These are phyloP conservation scores for Xylaria venustula DNA, from an alignment of 495 filamentous ascomycete species.

Conservation along the genomic window DNA sequence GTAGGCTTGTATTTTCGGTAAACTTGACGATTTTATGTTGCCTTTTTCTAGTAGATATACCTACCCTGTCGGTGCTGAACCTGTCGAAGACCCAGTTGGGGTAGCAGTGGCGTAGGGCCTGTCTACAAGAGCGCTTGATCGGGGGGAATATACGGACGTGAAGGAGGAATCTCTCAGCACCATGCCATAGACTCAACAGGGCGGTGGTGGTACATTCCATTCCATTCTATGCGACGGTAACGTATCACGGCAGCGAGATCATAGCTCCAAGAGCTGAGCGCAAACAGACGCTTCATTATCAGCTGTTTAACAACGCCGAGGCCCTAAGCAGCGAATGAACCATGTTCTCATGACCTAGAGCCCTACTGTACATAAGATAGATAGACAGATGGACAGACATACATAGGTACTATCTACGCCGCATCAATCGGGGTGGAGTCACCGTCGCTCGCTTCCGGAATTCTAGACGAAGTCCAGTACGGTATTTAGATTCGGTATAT, in stretches of 20 bases:
- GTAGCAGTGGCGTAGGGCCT: no score
- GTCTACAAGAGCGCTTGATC: no score
- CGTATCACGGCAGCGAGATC: slow-evolving; percentile 9
- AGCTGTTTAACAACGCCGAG: background rate
- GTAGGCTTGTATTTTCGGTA: background rate
- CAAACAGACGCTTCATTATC: background rate
- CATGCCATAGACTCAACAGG: no score
- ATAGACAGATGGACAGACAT: no score
- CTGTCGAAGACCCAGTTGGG: no score
- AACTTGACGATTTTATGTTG: no score
- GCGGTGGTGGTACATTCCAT: background rate
- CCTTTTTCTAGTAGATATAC: no score
- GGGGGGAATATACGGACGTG: background rate
- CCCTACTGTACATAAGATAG: background rate
- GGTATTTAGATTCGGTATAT: no score
- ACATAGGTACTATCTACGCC: no score
- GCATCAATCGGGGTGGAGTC: no score
- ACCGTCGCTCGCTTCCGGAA: background rate
- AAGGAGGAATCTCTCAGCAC: background rate
- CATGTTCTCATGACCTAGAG: background rate
- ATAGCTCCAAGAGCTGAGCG: slow-evolving; percentile 6
- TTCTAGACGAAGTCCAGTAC: background rate
- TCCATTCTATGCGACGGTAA: slow-evolving; percentile 1
- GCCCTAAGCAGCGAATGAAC: slow-evolving; percentile 1
- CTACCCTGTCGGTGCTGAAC: no score